These are phyloP conservation scores for Lactarius deliciosus DNA, from an alignment of 768 basidiomycete species.

Conservation along the genomic window DNA sequence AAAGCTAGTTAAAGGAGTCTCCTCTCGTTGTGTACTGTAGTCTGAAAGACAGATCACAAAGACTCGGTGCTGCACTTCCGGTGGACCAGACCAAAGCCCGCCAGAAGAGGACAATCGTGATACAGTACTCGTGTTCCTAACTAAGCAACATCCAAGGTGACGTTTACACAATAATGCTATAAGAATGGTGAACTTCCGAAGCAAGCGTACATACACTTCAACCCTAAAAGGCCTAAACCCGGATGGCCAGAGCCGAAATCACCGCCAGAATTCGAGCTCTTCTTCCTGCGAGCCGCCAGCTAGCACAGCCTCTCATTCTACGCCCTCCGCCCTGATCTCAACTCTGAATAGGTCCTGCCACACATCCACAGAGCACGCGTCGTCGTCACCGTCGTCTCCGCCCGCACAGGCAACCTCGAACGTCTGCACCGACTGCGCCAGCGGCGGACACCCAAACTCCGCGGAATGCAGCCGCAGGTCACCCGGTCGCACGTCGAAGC, in stretches of 20 bases:
- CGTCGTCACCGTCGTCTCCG: conserved; percentile 13
- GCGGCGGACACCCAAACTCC: conserved; percentile 18
- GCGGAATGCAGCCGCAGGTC: conserved; percentile 7
- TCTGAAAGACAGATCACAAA: no score
- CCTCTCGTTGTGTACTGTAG: no score
- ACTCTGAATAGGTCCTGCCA: conserved; percentile 22
- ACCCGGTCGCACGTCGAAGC: conserved; percentile 17
- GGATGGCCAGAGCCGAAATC: background rate
- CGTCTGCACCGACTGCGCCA: conserved; percentile 16
- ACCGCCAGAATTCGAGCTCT: background rate
- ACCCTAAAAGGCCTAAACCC: background rate
- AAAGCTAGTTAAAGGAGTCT: no score
- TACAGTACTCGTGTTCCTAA: background rate
- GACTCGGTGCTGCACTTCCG: no score
- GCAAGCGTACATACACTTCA: background rate
- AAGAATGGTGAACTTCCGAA: conserved; percentile 7
- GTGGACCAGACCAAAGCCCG: no score
- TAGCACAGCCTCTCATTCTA: background rate
- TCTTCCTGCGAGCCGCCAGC: background rate
- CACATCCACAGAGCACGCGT: conserved; percentile 21
- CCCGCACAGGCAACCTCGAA: conserved; percentile 21
- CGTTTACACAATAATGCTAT: background rate
- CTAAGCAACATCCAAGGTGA: conserved; percentile 4
- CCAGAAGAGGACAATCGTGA: background rate
- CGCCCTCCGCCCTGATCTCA: conserved; percentile 9